Percentiles rank a stretch among this genome's conserved stretches.
phyloP scores from a whole-genome alignment of 805 yeast genomes.

The Vanderwaltozyma yarrowii region DNA sequence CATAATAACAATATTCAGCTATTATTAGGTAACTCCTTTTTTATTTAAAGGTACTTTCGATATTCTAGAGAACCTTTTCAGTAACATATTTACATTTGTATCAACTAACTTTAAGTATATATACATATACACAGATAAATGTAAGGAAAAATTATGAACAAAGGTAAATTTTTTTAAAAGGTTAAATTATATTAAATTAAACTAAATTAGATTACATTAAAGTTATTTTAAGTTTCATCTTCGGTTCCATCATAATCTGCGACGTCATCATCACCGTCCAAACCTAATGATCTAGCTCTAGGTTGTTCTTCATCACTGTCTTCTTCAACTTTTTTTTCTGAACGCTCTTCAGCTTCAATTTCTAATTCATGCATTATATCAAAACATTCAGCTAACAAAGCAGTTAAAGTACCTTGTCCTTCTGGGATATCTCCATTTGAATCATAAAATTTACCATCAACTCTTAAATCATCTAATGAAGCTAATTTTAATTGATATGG shows the following conservation, averaged over 20 bases:
- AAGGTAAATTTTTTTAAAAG: too few species aligned
- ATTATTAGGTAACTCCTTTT: too few species aligned
- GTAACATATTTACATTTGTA: too few species aligned
- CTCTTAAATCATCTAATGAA: conserved; percentile 74
- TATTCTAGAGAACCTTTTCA: too few species aligned
- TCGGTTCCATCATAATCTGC: neutral
- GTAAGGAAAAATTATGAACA: too few species aligned
- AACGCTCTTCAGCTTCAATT: conserved; percentile 56
- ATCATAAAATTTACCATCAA: conserved; percentile 79
- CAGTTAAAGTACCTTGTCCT: conserved; percentile 94
- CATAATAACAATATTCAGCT: too few species aligned
- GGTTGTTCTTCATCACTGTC: conserved; percentile 1
- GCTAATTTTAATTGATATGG: conserved; percentile 95
- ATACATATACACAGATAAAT: too few species aligned
- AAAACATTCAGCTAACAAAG: conserved; percentile 85
- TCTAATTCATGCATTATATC: conserved; percentile 88
- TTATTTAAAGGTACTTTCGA: too few species aligned
- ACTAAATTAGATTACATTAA: too few species aligned
- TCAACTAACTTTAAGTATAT: too few species aligned
- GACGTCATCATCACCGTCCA: neutral
- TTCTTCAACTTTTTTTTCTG: neutral
- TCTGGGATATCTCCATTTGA: conserved; percentile 88
- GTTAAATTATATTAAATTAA: too few species aligned
- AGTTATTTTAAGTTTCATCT: neutral
- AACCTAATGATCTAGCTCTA: neutral